Conservation (phyloP, 2,329 filamentous ascomycete species). For the Fusarium anthophilum region DNA sequence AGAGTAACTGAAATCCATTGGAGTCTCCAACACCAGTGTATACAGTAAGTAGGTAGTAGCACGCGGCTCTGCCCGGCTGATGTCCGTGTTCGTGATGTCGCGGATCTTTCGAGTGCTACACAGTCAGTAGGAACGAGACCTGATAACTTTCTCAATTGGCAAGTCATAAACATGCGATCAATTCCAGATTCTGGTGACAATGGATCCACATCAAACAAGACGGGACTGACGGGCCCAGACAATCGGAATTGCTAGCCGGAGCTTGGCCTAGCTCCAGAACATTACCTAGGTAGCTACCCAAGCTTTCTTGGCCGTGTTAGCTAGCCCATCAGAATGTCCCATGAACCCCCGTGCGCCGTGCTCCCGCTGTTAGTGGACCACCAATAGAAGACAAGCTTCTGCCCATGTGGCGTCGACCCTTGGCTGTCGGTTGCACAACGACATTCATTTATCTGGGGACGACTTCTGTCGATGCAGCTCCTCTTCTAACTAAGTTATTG, state of each 20-base stretch:
- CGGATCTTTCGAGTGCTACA: neutral
- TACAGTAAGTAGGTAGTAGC: neutral
- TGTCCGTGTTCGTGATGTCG: neutral
- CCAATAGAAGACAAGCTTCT: conserved; percentile 41
- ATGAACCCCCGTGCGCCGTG: conserved; percentile 45
- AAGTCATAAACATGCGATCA: conserved; percentile 8
- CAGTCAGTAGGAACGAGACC: neutral
- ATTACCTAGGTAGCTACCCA: neutral
- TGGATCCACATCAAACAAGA: neutral
- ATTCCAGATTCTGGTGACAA: neutral
- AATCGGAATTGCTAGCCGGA: conserved; percentile 26
- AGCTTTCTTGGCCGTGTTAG: conserved; percentile 26
- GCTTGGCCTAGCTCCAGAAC: conserved; percentile 1
- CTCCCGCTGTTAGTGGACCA: conserved; percentile 46
- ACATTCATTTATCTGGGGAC: neutral
- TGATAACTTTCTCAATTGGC: neutral
- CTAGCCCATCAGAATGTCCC: conserved; percentile 47
- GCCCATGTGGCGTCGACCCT: conserved; percentile 42
- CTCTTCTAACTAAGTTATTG: neutral
- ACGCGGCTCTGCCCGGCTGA: neutral
- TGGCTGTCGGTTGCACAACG: conserved; percentile 36
- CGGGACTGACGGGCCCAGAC: conserved; percentile 10
- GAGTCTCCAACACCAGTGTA: neutral
- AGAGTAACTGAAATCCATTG: neutral
- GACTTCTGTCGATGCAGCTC: conserved; percentile 11